Evolutionary conservation across 345 rosid species (phyloP).

Genomic region (Camelina laxa): DNA sequence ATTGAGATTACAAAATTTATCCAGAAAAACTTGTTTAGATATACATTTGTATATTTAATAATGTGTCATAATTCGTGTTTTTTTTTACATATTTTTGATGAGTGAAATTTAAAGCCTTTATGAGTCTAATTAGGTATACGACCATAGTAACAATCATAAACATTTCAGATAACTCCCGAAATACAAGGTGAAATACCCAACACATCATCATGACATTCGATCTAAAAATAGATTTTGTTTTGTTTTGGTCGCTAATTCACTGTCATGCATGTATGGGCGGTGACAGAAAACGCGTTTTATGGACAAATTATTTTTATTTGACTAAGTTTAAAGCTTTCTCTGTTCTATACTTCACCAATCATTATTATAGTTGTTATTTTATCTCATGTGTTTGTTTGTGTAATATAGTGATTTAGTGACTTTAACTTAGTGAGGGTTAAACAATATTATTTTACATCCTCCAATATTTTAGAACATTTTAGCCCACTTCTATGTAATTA

Average conservation of each 20-base stretch:
- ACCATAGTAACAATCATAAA: not conserved
- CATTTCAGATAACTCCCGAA: not conserved
- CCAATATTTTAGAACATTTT: not conserved
- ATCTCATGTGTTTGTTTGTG: constrained; percentile 2
- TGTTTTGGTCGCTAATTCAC: constrained; percentile 23
- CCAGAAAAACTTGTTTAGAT: too few species aligned
- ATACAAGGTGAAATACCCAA: constrained; percentile 14
- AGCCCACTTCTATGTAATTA: not conserved
- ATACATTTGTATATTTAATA: too few species aligned
- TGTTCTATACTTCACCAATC: not conserved
- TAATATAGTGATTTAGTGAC: not conserved
- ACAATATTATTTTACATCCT: not conserved
- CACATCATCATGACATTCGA: constrained; percentile 13
- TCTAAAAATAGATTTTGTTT: constrained; percentile 1
- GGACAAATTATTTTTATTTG: constrained; percentile 7
- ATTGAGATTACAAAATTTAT: too few species aligned
- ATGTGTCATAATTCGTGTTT: too few species aligned
- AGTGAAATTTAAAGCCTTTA: too few species aligned
- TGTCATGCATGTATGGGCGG: constrained; percentile 10
- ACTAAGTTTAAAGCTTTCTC: not conserved
- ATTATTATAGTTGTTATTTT: not conserved
- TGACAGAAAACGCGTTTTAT: constrained; percentile 27
- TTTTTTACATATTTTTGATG: too few species aligned
- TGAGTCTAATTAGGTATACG: not conserved
- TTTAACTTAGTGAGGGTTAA: not conserved